Conservation (phyloP, 257 asterid genomes). For the Buddleja alternifolia region DNA sequence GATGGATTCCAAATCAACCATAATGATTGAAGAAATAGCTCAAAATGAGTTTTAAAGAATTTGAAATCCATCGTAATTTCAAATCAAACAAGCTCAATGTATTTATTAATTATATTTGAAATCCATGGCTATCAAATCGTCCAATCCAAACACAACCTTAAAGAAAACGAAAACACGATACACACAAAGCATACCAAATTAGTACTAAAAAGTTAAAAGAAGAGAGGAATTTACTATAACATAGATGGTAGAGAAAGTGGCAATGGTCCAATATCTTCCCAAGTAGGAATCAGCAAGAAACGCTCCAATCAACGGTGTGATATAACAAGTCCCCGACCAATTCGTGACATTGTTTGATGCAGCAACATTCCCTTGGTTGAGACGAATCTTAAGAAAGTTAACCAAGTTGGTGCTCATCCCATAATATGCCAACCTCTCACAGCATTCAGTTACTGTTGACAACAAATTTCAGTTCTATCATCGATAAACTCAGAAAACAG, state of each 20-base stretch:
- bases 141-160: too few species aligned
- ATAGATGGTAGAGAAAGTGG: slow-evolving; percentile 59
- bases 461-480: background rate
- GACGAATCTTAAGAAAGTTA: slow-evolving; percentile 53
- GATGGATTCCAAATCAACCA: too few species aligned
- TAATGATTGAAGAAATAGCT: too few species aligned
- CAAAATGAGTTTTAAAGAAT: too few species aligned
- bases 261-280: slow-evolving; percentile 79
- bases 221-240: slow-evolving; percentile 47
- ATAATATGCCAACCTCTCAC: slow-evolving; percentile 87
- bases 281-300: slow-evolving; percentile 78
- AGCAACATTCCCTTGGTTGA: slow-evolving; percentile 45
- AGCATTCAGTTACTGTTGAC: slow-evolving; percentile 65
- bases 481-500: background rate
- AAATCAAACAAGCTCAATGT: too few species aligned
- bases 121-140: too few species aligned
- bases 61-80: too few species aligned
- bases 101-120: too few species aligned
- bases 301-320: slow-evolving; percentile 79
- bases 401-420: slow-evolving; percentile 91
- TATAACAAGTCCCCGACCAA: slow-evolving; percentile 84
- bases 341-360: slow-evolving; percentile 67
- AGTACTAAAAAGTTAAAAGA: background rate
- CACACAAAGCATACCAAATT: background rate
- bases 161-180: too few species aligned